Percentiles rank a stretch among this genome's conserved stretches.
phyloP scores from a whole-genome alignment of 306 rosid genomes.

The Lithocarpus polystachyus region DNA sequence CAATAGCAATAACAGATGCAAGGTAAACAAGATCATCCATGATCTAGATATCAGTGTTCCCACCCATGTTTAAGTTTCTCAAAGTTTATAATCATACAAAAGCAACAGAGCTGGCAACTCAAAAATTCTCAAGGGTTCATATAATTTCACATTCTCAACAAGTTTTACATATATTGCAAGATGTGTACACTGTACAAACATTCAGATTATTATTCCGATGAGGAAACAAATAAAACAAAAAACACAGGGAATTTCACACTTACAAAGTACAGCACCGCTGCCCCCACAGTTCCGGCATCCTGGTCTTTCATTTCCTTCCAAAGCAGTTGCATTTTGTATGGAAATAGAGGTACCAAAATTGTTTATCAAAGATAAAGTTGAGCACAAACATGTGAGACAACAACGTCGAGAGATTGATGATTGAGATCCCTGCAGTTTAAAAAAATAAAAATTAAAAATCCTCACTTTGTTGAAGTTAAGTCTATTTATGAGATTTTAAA shows the following conservation, averaged over 20 bases:
- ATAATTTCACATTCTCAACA: not conserved
- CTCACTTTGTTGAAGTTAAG: not conserved
- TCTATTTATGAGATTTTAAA: not conserved
- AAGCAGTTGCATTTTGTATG: slow-evolving; percentile 44
- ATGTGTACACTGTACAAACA: not conserved
- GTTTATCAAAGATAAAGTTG: slow-evolving; percentile 44
- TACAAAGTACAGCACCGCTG: slow-evolving; percentile 83
- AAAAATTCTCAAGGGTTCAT: not conserved
- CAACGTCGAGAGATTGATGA: slow-evolving; percentile 56
- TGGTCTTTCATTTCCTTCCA: slow-evolving; percentile 56
- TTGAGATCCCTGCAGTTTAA: slow-evolving; percentile 38
- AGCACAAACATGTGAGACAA: slow-evolving; percentile 71
- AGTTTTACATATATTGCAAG: not conserved
- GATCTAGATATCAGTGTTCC: not conserved
- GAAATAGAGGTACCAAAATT: slow-evolving; percentile 29
- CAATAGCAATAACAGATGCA: not conserved
- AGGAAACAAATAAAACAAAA: not conserved
- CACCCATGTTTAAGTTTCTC: not conserved
- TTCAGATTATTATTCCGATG: not conserved
- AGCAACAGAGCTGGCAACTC: not conserved
- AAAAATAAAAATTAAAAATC: not conserved
- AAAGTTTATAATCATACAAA: not conserved
- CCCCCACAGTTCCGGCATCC: slow-evolving; percentile 88
- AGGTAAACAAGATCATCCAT: not conserved
- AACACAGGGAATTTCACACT: slow-evolving; percentile 15